Evolutionary conservation across 306 rosid species (phyloP).

Genomic region (Lupinus albus): DNA sequence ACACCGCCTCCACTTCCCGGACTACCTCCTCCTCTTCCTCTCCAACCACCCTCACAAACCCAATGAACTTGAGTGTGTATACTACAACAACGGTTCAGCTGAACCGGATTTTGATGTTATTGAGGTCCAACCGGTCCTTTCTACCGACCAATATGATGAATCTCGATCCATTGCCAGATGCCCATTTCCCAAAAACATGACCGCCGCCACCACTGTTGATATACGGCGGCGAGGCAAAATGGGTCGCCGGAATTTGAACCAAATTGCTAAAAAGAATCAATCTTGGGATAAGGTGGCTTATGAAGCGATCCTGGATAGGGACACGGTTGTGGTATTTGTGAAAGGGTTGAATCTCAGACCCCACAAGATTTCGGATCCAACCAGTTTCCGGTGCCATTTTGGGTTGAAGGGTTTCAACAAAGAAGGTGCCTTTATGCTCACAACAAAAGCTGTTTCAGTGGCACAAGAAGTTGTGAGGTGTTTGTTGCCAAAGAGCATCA

Average conservation of each 20-base stretch:
- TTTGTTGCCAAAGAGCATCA: conserved; percentile 57
- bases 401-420: conserved; percentile 48
- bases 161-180: conserved; percentile 73
- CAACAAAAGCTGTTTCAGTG: conserved; percentile 64
- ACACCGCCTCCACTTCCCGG: conserved; percentile 73
- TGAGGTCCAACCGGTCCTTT: conserved; percentile 51
- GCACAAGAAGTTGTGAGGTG: conserved; percentile 94
- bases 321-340: conserved; percentile 71
- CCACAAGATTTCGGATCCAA: conserved; percentile 76
- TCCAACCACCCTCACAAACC: conserved; percentile 18
- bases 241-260: conserved; percentile 45
- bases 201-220: conserved; percentile 49
- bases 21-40: conserved; percentile 62
- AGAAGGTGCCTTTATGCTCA: conserved; percentile 43
- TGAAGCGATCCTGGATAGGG: conserved; percentile 77
- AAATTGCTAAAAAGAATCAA: conserved; percentile 40
- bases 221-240: conserved; percentile 54
- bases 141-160: conserved; percentile 61
- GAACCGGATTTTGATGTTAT: conserved; percentile 34
- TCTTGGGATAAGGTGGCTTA: conserved; percentile 78
- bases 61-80: conserved; percentile 62
- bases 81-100: conserved; percentile 46
- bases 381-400: conserved; percentile 67
- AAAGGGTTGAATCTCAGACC: conserved; percentile 89
- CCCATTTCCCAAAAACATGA: conserved; percentile 61